Evolutionary conservation across 1,139 yeast species (phyloP).

Genomic region (Geotrichum fermentans): DNA sequence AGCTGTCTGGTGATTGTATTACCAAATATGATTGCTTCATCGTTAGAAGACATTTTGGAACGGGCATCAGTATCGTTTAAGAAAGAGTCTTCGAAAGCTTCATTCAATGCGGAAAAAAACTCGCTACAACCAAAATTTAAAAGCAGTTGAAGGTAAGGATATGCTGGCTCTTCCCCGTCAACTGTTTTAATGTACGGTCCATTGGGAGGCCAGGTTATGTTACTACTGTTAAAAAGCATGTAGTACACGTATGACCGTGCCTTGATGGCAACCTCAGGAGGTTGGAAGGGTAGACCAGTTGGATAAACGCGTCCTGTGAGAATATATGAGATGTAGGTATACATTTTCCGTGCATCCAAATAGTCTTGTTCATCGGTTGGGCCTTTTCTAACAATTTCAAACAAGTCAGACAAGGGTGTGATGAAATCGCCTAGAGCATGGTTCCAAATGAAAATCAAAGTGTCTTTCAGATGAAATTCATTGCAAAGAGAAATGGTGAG

Average conservation of each 20-base stretch:
- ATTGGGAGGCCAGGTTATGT: slow-evolving; percentile 45
- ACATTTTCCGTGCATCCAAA: slow-evolving; percentile 41
- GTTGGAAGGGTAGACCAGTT: slow-evolving; percentile 42
- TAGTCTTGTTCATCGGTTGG: slow-evolving; percentile 22
- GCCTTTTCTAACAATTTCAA: slow-evolving; percentile 38
- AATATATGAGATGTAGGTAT: slow-evolving; percentile 60
- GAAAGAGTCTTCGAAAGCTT: slow-evolving; percentile 69
- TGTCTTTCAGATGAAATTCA: slow-evolving; percentile 51
- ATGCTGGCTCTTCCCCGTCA: slow-evolving; percentile 41
- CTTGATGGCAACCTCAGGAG: slow-evolving; percentile 22
- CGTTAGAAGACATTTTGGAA: slow-evolving; percentile 19
- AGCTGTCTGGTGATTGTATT: slow-evolving; percentile 53
- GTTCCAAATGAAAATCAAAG: slow-evolving; percentile 65
- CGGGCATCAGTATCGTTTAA: slow-evolving; percentile 44
- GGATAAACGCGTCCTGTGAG: slow-evolving; percentile 78
- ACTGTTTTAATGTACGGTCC: slow-evolving; percentile 29
- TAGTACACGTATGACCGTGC: slow-evolving; percentile 51
- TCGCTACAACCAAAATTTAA: slow-evolving; percentile 51
- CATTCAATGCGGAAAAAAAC: slow-evolving; percentile 63
- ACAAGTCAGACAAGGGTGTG: slow-evolving; percentile 60
- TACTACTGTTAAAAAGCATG: slow-evolving; percentile 51
- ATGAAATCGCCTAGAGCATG: slow-evolving; percentile 58
- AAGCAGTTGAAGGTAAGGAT: slow-evolving; percentile 54
- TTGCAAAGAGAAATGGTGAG: slow-evolving; percentile 58
- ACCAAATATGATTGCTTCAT: slow-evolving; percentile 32